A percentile compares a stretch with the other conserved stretches of the same genome.
These are phyloP conservation scores for Aspergillus homomorphus DNA, from an alignment of 495 filamentous ascomycete species.

Conservation along the genomic window DNA sequence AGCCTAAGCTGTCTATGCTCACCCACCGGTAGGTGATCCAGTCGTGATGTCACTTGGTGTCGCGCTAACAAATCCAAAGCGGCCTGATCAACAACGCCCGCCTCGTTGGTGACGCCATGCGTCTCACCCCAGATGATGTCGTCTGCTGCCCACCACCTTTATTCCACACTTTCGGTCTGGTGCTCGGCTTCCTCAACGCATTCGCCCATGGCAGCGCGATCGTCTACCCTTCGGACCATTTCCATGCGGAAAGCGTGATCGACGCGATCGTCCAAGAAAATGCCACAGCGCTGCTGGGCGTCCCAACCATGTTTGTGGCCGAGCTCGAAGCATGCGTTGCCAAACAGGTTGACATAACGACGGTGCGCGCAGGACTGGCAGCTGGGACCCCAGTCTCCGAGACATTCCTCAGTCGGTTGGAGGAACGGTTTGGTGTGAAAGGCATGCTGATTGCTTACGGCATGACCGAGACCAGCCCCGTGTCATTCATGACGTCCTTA, in stretches of 20 bases:
- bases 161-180: constrained; percentile 17
- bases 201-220: constrained; percentile 12
- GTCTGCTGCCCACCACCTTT: constrained; percentile 14
- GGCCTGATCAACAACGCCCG: constrained; percentile 2
- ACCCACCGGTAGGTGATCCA: background rate
- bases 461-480: constrained; percentile 10
- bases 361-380: background rate
- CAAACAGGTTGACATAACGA: background rate
- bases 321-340: constrained; percentile 2
- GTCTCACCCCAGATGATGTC: constrained; percentile 57
- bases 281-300: constrained; percentile 7
- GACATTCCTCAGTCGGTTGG: background rate
- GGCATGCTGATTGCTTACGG: constrained; percentile 9
- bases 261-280: constrained; percentile 5
- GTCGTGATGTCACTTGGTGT: background rate
- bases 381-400: background rate
- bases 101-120: constrained; percentile 67
- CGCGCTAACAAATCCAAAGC: background rate
- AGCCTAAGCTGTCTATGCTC: background rate
- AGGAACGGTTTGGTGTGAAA: background rate
- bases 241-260: constrained; percentile 8
- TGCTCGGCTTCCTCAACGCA: constrained; percentile 10
- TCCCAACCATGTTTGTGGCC: constrained; percentile 16
- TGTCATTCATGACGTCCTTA: background rate
- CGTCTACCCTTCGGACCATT: constrained; percentile 10